phyloP scores from a whole-genome alignment of 2,329 filamentous ascomycete species.

The Colletotrichum sp. region DNA sequence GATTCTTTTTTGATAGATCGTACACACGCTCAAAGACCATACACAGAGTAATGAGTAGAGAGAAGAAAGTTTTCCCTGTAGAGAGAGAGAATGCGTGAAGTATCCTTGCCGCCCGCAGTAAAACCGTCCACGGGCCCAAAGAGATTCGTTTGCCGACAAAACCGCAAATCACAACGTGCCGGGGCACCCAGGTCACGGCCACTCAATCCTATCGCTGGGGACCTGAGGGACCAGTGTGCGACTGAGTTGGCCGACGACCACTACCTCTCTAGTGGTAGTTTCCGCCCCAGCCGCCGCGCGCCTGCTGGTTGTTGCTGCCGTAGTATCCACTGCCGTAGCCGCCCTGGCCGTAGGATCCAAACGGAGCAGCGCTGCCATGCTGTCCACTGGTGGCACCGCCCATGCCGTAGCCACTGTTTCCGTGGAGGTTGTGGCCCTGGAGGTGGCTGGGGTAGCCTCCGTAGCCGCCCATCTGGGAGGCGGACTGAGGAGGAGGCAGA shows the following conservation, averaged over 20 bases:
- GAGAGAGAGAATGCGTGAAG: slow-evolving; percentile 17
- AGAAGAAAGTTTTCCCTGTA: slow-evolving; percentile 16
- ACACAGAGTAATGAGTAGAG: slow-evolving; percentile 23
- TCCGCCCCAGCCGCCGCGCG: slow-evolving; percentile 62
- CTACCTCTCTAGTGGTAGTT: slow-evolving; percentile 59
- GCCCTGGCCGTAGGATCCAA: slow-evolving; percentile 55
- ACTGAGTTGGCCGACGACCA: slow-evolving; percentile 22
- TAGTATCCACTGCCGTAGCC: slow-evolving; percentile 56
- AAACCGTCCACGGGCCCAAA: slow-evolving; percentile 16
- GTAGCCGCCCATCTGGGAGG: slow-evolving; percentile 61
- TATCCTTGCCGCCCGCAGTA: slow-evolving; percentile 18
- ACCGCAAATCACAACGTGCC: neutral
- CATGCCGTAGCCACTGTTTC: slow-evolving; percentile 60
- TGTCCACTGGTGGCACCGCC: slow-evolving; percentile 56
- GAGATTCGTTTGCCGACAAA: slow-evolving; percentile 23
- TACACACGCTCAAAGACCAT: slow-evolving; percentile 25
- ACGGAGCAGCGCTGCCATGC: slow-evolving; percentile 53
- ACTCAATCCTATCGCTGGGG: neutral
- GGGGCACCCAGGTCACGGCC: neutral
- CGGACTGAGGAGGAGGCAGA: slow-evolving; percentile 60
- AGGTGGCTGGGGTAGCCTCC: slow-evolving; percentile 61
- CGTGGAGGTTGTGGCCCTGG: slow-evolving; percentile 58
- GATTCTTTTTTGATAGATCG: slow-evolving; percentile 23
- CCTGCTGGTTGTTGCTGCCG: slow-evolving; percentile 44
- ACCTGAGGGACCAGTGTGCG: neutral